Base-by-base conservation (phyloP, 495 filamentous ascomycete genomes). In the Tetracladium setigerum region DNA sequence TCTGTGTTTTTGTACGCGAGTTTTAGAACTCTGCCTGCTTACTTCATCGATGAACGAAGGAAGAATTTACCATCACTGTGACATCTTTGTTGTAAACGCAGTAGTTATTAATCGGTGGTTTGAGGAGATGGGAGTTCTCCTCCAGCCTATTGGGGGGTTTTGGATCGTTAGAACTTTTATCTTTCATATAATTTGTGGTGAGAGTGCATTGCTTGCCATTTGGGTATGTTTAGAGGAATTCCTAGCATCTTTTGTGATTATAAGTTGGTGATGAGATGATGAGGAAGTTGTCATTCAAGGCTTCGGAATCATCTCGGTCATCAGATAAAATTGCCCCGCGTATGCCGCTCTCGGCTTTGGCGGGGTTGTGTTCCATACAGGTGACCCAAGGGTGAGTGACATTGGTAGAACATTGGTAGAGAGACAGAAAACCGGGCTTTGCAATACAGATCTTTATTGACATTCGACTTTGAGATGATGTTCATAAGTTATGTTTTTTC, bases 71-170 rank as follows among this genome's bases (percentile, higher is more conserved):
- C 83, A 89, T 89, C 46, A 91, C 84, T 18, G 84, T 88, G 30
- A 89, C 74, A 50, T 79, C 73, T 31, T 80, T 72, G 58, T 95
- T 82, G 68, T 95, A 92, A 50, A 98, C 87, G 67, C 89, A 95
- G 66, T 90, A 94, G 67, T 97, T 98, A 64, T 96, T 96, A 58
- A 98, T 83, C 2, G 92, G 92, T 1, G 92, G 92, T 65, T 95
- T 83, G 46, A 98, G 79, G 40, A 97, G 81, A 58, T 97, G 89
- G 3, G 86, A 83, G 62, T 97, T 96, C 59, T 84, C 78, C 61
- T 89, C 81, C 34, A 98, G 83, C 92, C 92, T 98, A 55, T 27
- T 37, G 41, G 49, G 50, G 31, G 44, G 1, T 27, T 9, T 15
- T 43, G 17, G 54, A 18, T 27, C 22, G 22, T 27, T 27, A 27